phyloP scores from a whole-genome alignment of 192 early-diverging fungal genomes.

The Helicostylum pulchrum region DNA sequence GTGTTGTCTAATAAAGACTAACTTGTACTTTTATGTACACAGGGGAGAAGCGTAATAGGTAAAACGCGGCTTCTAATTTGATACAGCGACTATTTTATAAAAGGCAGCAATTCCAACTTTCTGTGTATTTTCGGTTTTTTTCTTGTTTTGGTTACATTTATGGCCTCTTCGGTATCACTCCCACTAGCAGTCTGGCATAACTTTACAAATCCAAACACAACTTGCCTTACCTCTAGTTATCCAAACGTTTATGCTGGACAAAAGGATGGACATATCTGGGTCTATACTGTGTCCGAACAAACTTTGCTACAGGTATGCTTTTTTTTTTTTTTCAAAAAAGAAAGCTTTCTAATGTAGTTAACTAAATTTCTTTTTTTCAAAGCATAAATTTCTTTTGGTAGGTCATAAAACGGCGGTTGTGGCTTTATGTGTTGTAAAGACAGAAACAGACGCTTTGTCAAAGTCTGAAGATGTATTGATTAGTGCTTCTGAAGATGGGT shows the following conservation, averaged over 20 bases:
- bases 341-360: not conserved
- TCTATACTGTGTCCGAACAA: slow-evolving; percentile 29
- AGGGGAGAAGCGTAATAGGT: too few species aligned
- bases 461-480: slow-evolving; percentile 46
- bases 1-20: too few species aligned
- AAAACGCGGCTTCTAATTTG: too few species aligned
- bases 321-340: not conserved
- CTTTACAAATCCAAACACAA: slow-evolving; percentile 32
- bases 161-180: slow-evolving; percentile 50
- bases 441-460: slow-evolving; percentile 39
- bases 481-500: slow-evolving; percentile 58
- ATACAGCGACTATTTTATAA: too few species aligned
- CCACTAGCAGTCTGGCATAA: slow-evolving; percentile 49
- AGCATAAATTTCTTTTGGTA: slow-evolving; percentile 42
- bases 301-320: slow-evolving; percentile 17
- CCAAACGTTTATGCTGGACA: slow-evolving; percentile 48
- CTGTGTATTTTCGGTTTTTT: not conserved
- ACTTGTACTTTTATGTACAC: too few species aligned
- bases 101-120: too few species aligned
- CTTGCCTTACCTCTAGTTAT: slow-evolving; percentile 35
- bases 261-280: slow-evolving; percentile 55
- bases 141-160: slow-evolving; percentile 10
- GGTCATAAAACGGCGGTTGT: slow-evolving; percentile 50
- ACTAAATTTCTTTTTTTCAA: not conserved
- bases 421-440: slow-evolving; percentile 40